These are phyloP conservation scores for Trypanosoma avium DNA, from an alignment of 208 protist genomes.

Conservation along the genomic window DNA sequence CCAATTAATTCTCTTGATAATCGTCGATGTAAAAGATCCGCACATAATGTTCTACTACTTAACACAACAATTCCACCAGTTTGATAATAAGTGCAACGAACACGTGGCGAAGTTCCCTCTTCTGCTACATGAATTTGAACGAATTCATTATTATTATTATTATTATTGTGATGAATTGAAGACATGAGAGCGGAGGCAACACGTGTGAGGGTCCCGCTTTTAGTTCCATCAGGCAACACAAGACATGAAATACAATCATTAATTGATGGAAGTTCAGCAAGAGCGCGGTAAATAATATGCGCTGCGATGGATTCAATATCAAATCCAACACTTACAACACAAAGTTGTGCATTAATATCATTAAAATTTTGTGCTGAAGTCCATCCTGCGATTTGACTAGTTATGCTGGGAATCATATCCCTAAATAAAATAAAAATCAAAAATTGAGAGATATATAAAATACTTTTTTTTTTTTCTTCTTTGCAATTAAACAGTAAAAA, in stretches of 20 bases:
- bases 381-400: conserved; percentile 39
- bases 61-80: conserved; percentile 64
- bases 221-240: conserved; percentile 92
- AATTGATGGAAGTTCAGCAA: conserved; percentile 25
- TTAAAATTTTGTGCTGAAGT: conserved; percentile 31
- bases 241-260: conserved; percentile 89
- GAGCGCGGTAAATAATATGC: conserved; percentile 16
- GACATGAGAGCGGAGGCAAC: conserved; percentile 66
- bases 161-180: conserved; percentile 17
- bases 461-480: conserved; percentile 1
- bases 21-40: conserved; percentile 79
- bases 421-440: neutral
- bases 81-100: conserved; percentile 63
- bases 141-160: neutral
- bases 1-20: conserved; percentile 54
- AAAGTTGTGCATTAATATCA: conserved; percentile 57
- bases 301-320: conserved; percentile 54
- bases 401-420: conserved; percentile 15
- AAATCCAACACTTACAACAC: conserved; percentile 64
- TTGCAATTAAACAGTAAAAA: neutral
- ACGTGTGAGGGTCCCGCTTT: conserved; percentile 85
- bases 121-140: conserved; percentile 49
- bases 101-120: conserved; percentile 61
- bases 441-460: neutral
- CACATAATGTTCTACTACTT: conserved; percentile 65